These are phyloP conservation scores for Pythium phragmitis DNA, from an alignment of 352 stramenopile genomes.

Conservation along the genomic window DNA sequence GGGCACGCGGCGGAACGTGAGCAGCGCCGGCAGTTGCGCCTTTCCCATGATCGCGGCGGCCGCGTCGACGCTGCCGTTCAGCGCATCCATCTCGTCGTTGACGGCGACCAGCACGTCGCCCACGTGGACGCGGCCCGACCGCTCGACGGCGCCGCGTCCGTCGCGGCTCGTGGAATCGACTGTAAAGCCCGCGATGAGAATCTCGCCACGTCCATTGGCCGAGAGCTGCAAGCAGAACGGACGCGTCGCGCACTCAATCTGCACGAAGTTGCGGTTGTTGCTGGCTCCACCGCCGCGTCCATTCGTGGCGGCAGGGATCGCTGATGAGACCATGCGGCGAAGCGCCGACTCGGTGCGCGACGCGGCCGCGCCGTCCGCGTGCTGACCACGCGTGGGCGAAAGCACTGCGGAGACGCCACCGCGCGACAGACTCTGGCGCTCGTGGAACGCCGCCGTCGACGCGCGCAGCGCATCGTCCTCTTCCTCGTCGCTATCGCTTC, in stretches of 20 bases:
- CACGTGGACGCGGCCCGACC: slow-evolving; percentile 37
- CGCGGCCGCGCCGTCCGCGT: not conserved
- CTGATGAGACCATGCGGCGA: slow-evolving; percentile 15
- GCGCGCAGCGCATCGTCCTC: slow-evolving; percentile 7
- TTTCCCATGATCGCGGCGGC: slow-evolving; percentile 36
- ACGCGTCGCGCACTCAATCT: slow-evolving; percentile 43
- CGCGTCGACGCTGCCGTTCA: slow-evolving; percentile 43
- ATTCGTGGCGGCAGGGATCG: not conserved
- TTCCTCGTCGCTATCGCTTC: not conserved
- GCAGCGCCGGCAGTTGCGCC: slow-evolving; percentile 41
- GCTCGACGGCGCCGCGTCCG: slow-evolving; percentile 38
- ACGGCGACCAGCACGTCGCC: slow-evolving; percentile 67
- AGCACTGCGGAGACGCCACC: not conserved
- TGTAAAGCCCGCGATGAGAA: slow-evolving; percentile 52
- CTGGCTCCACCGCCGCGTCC: not conserved
- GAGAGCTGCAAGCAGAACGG: slow-evolving; percentile 54
- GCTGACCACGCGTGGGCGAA: not conserved
- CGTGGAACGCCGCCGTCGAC: slow-evolving; percentile 9
- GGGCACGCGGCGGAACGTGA: slow-evolving; percentile 55
- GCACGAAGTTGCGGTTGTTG: slow-evolving; percentile 35
- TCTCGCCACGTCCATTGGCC: slow-evolving; percentile 31
- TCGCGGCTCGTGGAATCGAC: slow-evolving; percentile 26
- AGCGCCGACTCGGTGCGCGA: slow-evolving; percentile 2
- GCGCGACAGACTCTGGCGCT: not conserved
- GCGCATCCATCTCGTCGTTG: slow-evolving; percentile 44